Evolutionary conservation across 768 basidiomycete genomes (phyloP).

Genomic region (Termitomyces sp.): DNA sequence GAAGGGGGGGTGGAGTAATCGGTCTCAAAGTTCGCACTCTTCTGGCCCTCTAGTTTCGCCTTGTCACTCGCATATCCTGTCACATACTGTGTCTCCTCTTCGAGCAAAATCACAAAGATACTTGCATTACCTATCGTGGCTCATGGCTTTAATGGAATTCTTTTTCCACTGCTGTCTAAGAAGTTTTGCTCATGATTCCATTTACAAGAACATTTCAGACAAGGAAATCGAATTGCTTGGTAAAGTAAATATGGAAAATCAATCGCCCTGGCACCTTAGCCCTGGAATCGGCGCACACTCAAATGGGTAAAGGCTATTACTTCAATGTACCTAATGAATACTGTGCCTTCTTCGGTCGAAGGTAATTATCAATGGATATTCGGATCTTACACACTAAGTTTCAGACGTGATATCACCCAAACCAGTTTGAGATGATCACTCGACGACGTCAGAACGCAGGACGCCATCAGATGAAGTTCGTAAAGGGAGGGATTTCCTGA

Average conservation of each 20-base stretch:
- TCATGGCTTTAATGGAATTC: background rate
- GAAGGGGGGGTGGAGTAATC: slow-evolving; percentile 61
- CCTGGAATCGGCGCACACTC: background rate
- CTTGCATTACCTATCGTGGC: background rate
- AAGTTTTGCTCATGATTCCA: background rate
- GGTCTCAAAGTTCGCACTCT: slow-evolving; percentile 47
- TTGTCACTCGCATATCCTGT: no score
- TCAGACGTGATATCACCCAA: background rate
- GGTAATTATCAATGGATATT: background rate
- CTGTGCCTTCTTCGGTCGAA: background rate
- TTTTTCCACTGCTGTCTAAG: background rate
- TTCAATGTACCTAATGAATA: background rate
- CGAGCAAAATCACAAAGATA: background rate
- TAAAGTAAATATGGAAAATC: background rate
- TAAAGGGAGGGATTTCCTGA: slow-evolving; percentile 9
- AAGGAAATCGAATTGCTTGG: background rate
- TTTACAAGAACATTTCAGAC: no score
- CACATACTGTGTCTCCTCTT: no score
- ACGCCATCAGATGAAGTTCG: slow-evolving; percentile 2
- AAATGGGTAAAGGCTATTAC: background rate
- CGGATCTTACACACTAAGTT: no score
- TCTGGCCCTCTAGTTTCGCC: slow-evolving; percentile 13
- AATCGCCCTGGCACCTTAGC: no score
- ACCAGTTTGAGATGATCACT: background rate
- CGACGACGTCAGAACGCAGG: background rate